Conservation (phyloP, 495 filamentous ascomycete species). For the Beverwykella pulmonaria region DNA sequence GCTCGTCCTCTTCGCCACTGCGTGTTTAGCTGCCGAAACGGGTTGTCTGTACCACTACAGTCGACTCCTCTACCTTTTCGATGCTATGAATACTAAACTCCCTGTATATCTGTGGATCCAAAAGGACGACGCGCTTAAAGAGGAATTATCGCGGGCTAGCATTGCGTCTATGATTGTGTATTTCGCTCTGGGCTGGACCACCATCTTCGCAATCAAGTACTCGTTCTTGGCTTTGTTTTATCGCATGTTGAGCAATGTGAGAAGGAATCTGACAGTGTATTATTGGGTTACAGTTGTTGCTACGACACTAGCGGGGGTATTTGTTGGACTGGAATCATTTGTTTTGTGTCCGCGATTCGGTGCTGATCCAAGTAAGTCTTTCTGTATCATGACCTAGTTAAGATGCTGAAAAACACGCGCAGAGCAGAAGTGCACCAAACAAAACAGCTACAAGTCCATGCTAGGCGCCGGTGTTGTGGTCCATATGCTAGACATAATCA, state of each 20-base stretch:
- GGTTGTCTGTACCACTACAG: conserved; percentile 1
- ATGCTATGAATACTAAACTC: neutral
- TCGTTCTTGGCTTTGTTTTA: conserved; percentile 14
- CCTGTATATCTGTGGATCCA: neutral
- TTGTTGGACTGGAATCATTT: neutral
- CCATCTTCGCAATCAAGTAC: conserved; percentile 10
- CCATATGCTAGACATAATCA: conserved; percentile 8
- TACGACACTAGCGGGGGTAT: neutral
- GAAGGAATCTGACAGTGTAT: neutral
- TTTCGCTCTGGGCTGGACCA: neutral
- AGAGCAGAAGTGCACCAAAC: neutral
- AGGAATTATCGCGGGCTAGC: neutral
- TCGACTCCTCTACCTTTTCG: neutral
- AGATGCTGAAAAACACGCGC: neutral
- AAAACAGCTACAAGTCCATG: conserved; percentile 1
- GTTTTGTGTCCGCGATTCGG: conserved; percentile 13
- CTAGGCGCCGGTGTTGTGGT: neutral
- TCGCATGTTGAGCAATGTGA: conserved; percentile 4
- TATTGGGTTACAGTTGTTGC: conserved; percentile 8
- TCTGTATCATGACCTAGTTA: neutral
- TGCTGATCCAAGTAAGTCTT: neutral
- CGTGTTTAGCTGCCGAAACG: conserved; percentile 11
- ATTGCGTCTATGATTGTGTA: neutral
- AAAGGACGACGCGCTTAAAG: neutral
- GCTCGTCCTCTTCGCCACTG: conserved; percentile 14